These are phyloP conservation scores for Gardenia jasminoides DNA, from an alignment of 257 asterid genomes.

Conservation along the genomic window DNA sequence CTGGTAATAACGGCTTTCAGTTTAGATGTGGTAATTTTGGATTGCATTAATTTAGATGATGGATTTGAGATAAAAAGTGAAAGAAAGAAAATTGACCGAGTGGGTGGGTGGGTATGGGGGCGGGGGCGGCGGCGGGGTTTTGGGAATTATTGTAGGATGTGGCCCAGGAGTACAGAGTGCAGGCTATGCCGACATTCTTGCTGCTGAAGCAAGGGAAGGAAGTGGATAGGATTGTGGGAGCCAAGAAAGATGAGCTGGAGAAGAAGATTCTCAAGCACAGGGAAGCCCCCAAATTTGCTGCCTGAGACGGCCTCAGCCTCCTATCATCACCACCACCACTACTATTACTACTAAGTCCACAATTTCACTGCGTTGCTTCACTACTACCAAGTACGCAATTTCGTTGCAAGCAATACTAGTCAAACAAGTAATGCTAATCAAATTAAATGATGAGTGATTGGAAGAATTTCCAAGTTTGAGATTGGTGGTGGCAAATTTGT, in stretches of 20 bases:
- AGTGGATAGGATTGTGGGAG: constrained; percentile 70
- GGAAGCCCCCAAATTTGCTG: constrained; percentile 92
- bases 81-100: no score
- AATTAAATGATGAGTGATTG: not conserved
- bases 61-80: no score
- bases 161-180: constrained; percentile 59
- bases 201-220: constrained; percentile 81
- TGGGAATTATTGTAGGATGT: constrained; percentile 45
- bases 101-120: no score
- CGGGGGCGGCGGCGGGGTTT: no score
- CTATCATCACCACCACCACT: no score
- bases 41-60: not conserved
- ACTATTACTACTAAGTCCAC: no score
- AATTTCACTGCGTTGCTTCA: no score
- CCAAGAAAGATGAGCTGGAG: constrained; percentile 74
- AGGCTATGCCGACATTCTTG: constrained; percentile 89
- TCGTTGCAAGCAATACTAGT: not conserved
- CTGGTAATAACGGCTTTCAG: not conserved
- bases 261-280: constrained; percentile 59
- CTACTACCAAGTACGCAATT: not conserved
- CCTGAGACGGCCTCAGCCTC: constrained; percentile 26
- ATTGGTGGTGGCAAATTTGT: not conserved
- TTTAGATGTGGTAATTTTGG: not conserved
- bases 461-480: not conserved
- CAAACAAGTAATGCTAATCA: no score